Percentiles rank a stretch among this genome's conserved stretches.
phyloP scores from a whole-genome alignment of 768 basidiomycete genomes.

The Sutorius australiensis region DNA sequence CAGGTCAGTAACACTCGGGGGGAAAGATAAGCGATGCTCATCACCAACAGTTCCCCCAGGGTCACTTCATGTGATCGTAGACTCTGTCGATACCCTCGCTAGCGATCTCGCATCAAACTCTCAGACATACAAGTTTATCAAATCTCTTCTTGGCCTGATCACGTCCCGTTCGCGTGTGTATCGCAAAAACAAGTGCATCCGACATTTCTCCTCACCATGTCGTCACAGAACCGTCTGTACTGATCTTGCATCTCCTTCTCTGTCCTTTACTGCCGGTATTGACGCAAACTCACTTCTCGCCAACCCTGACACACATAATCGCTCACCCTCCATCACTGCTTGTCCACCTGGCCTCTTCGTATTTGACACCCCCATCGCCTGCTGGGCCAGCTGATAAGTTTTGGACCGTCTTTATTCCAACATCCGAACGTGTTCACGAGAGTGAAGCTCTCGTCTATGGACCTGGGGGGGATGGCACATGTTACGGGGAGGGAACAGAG shows the following conservation, averaged over 20 bases:
- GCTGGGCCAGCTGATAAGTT: slow-evolving; percentile 63
- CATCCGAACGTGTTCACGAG: slow-evolving; percentile 60
- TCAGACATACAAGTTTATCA: slow-evolving; percentile 51
- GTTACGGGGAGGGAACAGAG: slow-evolving; percentile 32
- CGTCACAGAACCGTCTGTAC: slow-evolving; percentile 47
- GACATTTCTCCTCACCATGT: slow-evolving; percentile 7
- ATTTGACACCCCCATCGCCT: slow-evolving; percentile 69
- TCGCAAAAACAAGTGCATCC: background rate
- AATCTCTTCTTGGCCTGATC: slow-evolving; percentile 42
- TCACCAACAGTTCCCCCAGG: slow-evolving; percentile 36
- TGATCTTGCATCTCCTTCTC: slow-evolving; percentile 55
- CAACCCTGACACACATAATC: slow-evolving; percentile 58
- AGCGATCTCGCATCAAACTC: slow-evolving; percentile 55
- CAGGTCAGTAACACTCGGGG: slow-evolving; percentile 24
- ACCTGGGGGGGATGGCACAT: slow-evolving; percentile 45
- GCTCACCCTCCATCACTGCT: slow-evolving; percentile 73
- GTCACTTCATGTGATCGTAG: slow-evolving; percentile 62
- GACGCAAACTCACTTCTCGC: slow-evolving; percentile 58
- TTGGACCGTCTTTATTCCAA: slow-evolving; percentile 72
- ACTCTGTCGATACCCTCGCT: slow-evolving; percentile 65
- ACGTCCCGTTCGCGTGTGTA: slow-evolving; percentile 48
- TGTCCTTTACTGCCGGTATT: slow-evolving; percentile 53
- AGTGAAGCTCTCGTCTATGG: slow-evolving; percentile 61
- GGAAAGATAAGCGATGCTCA: background rate
- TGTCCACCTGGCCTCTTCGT: slow-evolving; percentile 61